Evolutionary conservation across 176 grass and related monocot species (phyloP).

Genomic region (Oryza officinalis): DNA sequence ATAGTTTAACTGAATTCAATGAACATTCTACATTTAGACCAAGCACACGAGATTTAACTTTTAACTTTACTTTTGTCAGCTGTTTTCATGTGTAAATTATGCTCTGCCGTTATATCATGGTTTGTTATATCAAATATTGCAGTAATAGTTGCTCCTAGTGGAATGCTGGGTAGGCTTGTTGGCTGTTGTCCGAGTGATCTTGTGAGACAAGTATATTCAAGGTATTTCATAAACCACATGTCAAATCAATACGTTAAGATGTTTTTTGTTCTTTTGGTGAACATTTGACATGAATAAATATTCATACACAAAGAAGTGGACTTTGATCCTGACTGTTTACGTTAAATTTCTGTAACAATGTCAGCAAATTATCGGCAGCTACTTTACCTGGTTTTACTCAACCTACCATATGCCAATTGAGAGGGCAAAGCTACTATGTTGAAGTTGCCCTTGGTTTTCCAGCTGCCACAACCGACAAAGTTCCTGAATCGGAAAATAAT

Average conservation of each 20-base stretch:
- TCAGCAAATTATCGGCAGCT: conserved; percentile 73
- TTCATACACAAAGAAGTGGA: conserved; percentile 2
- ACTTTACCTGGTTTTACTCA: conserved; percentile 72
- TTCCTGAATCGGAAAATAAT: conserved; percentile 53
- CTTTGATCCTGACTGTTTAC: conserved; percentile 27
- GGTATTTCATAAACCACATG: conserved; percentile 52
- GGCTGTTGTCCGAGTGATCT: conserved; percentile 98
- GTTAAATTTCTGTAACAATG: conserved; percentile 50
- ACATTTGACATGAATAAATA: conserved; percentile 5
- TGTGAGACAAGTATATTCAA: conserved; percentile 90
- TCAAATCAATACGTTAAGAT: conserved; percentile 13
- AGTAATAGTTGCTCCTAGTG: conserved; percentile 98
- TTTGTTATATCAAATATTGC: conserved; percentile 49
- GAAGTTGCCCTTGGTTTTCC: conserved; percentile 91
- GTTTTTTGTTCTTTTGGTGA: neutral
- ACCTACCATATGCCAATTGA: conserved; percentile 68
- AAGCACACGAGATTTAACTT: neutral
- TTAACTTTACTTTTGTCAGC: conserved; percentile 21
- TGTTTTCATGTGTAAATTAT: conserved; percentile 19
- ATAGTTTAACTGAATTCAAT: conserved; percentile 5
- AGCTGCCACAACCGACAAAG: conserved; percentile 48
- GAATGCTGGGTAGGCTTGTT: conserved; percentile 93
- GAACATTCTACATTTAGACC: neutral
- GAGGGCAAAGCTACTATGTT: conserved; percentile 95
- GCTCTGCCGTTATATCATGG: conserved; percentile 25